These are phyloP conservation scores for Nicotiana knightiana DNA, from an alignment of 257 asterid species.

Conservation along the genomic window DNA sequence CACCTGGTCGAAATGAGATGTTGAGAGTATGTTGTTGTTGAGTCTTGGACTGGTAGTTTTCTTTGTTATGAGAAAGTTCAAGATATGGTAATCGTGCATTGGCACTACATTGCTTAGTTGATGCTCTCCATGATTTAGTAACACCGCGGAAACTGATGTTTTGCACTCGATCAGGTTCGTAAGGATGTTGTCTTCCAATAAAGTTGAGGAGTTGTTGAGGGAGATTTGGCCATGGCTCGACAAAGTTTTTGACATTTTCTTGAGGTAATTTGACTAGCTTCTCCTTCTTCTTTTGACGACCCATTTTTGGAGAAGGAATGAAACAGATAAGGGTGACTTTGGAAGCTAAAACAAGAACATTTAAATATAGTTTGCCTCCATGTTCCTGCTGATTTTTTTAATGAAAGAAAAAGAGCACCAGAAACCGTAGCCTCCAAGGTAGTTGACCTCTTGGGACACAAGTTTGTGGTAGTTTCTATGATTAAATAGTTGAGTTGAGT, in stretches of 20 bases:
- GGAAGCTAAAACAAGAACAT: background rate
- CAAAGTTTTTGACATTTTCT: background rate
- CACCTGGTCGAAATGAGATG: slow-evolving; percentile 12
- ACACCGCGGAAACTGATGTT: slow-evolving; percentile 22
- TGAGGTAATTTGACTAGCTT: background rate
- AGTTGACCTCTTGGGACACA: background rate
- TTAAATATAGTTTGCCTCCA: background rate
- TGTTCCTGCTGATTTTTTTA: background rate
- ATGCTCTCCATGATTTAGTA: slow-evolving; percentile 31
- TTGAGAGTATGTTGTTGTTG: background rate
- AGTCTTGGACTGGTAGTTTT: background rate
- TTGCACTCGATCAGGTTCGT: background rate
- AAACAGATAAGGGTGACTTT: background rate
- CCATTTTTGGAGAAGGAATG: background rate
- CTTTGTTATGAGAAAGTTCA: background rate
- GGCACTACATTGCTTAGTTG: slow-evolving; percentile 12
- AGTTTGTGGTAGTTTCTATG: background rate
- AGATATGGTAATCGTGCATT: slow-evolving; percentile 5
- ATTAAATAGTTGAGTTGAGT: background rate
- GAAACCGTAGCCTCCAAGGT: background rate
- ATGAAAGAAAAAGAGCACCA: background rate
- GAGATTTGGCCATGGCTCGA: slow-evolving; percentile 35
- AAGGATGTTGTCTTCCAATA: slow-evolving; percentile 9
- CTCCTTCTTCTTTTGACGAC: background rate
- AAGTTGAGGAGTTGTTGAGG: slow-evolving; percentile 13